Base-by-base conservation (phyloP, 352 stramenopile species). In the Phytophthora meadii region DNA sequence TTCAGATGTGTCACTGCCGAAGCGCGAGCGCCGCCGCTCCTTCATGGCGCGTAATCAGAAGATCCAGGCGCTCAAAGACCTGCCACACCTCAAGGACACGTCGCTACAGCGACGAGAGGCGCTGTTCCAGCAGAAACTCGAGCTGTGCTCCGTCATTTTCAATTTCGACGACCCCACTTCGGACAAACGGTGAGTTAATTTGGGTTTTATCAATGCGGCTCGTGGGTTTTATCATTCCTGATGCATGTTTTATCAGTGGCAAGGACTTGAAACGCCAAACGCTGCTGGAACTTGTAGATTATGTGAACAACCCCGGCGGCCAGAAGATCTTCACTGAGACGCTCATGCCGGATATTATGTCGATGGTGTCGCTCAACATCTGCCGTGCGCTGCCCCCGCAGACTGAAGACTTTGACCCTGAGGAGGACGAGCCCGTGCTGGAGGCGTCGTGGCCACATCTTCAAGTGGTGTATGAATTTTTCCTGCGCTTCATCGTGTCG, bases 201-300 rank as follows among this genome's bases (percentile, higher is more conserved):
- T 58, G 49, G 34, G 28, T 63, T 46, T 55, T 49, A 50, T 57
- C 22, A 25, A 30, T 44, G 14, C 19, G n/a, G 10, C 5, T 36
- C 28, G 12, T 69, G 48, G 46, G 28, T 61, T 56, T 70, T 63
- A 47, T 55, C 25, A 50, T 49, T 6, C 4, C 19, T 36, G 17
- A 22, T 15, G 41, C 36, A 50, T 30, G 42, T 19, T 27, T n/a
- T 10, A 37, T 64, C 53, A 94, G 86, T 55, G 87, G 87, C 46
- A 94, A 94, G 73, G 98, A 99, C 68, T 88, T 99, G 62, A 99
- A 99, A 83, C 93, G 97, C 30, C 97, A 99, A 70, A 99, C 97
- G 37, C 81, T 99, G 15, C 82, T 99, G 36, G 98, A 99, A 76
- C 87, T 99, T 5, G 97, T 99, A 25, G 98, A 99, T 80, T 99